A percentile compares a stretch with the other conserved stretches of the same genome.
These are phyloP conservation scores for Trametes pubescens DNA, from an alignment of 1,284 basidiomycete species.

Conservation along the genomic window DNA sequence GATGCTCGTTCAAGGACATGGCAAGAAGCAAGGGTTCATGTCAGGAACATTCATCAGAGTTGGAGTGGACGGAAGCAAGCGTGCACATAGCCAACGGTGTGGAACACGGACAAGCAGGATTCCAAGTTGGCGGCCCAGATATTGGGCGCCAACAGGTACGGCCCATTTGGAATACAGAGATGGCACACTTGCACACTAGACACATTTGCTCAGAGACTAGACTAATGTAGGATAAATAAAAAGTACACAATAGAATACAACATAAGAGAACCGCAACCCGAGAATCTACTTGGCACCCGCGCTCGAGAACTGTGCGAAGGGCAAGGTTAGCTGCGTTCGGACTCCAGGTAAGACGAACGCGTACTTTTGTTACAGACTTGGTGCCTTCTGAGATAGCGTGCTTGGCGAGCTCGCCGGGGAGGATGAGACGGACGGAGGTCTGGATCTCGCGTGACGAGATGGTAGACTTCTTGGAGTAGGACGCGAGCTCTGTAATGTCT, in stretches of 20 bases:
- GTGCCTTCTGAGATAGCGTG: constrained; percentile 84
- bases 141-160: too few relatives aligned
- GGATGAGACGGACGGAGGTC: constrained; percentile 90
- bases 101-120: not conserved
- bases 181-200: too few relatives aligned
- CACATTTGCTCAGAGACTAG: constrained; percentile 15
- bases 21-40: not conserved
- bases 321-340: not conserved
- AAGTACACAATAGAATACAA: constrained; percentile 42
- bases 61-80: not conserved
- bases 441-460: constrained; percentile 96
- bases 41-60: not conserved
- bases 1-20: constrained; percentile 7
- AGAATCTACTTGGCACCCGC: constrained; percentile 61
- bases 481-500: constrained; percentile 74
- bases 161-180: too few relatives aligned
- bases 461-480: constrained; percentile 94
- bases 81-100: too few relatives aligned
- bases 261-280: constrained; percentile 31
- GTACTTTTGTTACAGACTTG: constrained; percentile 55
- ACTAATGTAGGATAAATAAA: constrained; percentile 39
- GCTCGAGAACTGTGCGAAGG: constrained; percentile 62
- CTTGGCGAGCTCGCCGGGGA: constrained; percentile 88
- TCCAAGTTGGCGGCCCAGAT: too few relatives aligned
- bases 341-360: not conserved